Evolutionary conservation across 495 filamentous ascomycete species (phyloP).

Genomic region (Aspergillus baeticus): DNA sequence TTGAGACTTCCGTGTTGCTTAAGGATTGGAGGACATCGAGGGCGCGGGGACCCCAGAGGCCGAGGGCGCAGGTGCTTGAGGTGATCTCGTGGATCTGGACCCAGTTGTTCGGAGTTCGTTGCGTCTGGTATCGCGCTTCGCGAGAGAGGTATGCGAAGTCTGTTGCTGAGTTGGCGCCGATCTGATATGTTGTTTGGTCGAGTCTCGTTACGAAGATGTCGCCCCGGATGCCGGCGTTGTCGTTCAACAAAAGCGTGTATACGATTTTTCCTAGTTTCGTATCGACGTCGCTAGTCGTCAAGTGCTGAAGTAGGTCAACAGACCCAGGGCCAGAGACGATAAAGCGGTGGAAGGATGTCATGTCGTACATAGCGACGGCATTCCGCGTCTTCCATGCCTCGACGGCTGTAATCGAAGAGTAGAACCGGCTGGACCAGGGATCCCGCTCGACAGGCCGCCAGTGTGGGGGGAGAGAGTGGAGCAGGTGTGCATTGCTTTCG

Average conservation of each 20-base stretch:
- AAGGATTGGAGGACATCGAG: conserved; percentile 32
- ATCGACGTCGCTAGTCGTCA: conserved; percentile 43
- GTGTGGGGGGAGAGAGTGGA: conserved; percentile 38
- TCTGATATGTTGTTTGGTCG: conserved; percentile 38
- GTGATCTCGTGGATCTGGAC: conserved; percentile 49
- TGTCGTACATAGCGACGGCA: conserved; percentile 53
- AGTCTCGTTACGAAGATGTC: conserved; percentile 43
- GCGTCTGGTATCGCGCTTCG: conserved; percentile 36
- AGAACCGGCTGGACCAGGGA: conserved; percentile 42
- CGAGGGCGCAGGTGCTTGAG: conserved; percentile 48
- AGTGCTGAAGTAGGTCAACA: conserved; percentile 38
- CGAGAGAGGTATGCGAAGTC: conserved; percentile 45
- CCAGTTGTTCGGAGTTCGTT: conserved; percentile 21
- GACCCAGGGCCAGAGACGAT: conserved; percentile 48
- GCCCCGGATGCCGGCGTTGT: conserved; percentile 38
- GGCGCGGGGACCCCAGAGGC: conserved; percentile 50
- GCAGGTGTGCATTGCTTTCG: conserved; percentile 41
- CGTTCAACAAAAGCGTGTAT: conserved; percentile 45
- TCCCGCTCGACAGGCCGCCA: conserved; percentile 47
- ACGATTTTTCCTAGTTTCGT: conserved; percentile 36
- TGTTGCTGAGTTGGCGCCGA: conserved; percentile 43
- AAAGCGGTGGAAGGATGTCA: conserved; percentile 51
- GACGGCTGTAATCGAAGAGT: conserved; percentile 48
- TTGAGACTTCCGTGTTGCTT: conserved; percentile 39
- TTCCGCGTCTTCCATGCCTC: conserved; percentile 55